Percentiles rank a stretch among this genome's conserved stretches.
phyloP scores from a whole-genome alignment of 2,329 filamentous ascomycete genomes.

The Arthroderma sp. region DNA sequence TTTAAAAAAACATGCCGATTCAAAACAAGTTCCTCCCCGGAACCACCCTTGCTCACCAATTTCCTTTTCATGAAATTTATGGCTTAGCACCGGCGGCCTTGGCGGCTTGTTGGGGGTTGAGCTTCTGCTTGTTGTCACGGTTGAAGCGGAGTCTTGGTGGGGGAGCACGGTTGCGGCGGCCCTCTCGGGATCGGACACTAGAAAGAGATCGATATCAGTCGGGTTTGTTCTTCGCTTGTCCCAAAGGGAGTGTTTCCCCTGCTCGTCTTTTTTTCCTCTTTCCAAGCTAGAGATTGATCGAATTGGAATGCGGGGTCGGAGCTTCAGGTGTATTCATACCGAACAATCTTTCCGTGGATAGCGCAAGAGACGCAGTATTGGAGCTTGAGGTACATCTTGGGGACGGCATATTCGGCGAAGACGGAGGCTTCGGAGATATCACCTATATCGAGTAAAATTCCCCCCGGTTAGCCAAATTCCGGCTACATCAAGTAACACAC shows the following conservation, averaged over 20 bases:
- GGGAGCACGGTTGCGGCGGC: constrained; percentile 96
- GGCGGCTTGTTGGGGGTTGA: constrained; percentile 69
- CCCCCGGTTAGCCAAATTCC: constrained; percentile 3
- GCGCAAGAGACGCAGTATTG: constrained; percentile 99
- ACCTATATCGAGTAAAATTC: constrained; percentile 44
- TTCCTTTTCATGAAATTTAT: too few species aligned
- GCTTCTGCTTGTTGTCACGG: constrained; percentile 99
- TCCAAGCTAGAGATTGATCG: not conserved
- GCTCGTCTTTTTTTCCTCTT: not conserved
- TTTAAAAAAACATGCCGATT: too few species aligned
- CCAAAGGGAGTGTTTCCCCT: too few species aligned
- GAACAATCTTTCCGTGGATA: constrained; percentile 99
- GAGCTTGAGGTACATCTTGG: constrained; percentile 99
- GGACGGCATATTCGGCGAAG: constrained; percentile 97
- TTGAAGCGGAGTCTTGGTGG: constrained; percentile 98
- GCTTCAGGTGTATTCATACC: constrained; percentile 49
- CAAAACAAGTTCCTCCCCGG: too few species aligned
- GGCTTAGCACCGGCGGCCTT: constrained; percentile 39
- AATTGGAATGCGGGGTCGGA: not conserved
- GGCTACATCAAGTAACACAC: not conserved
- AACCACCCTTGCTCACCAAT: too few species aligned
- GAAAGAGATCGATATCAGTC: constrained; percentile 10
- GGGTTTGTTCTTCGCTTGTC: too few species aligned
- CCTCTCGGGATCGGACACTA: constrained; percentile 92
- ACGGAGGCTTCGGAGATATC: constrained; percentile 99